Conservation (phyloP, 768 basidiomycete species). For the Cytidiella melzeri region DNA sequence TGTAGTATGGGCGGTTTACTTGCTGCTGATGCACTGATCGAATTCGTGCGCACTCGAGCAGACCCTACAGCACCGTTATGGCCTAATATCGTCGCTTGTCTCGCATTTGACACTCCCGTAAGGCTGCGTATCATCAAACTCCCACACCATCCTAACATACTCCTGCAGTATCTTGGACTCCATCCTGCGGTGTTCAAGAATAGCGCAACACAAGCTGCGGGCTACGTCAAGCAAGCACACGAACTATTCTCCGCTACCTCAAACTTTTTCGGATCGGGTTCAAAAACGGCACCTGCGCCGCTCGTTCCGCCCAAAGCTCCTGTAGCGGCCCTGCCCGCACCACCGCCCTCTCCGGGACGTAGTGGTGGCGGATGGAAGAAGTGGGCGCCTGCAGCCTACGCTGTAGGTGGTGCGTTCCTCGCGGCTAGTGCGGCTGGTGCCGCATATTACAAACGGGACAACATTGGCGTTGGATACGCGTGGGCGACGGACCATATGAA, state of each 20-base stretch:
- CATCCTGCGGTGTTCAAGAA: constrained; percentile 86
- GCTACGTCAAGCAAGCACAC: constrained; percentile 61
- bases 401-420: constrained; percentile 65
- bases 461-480: constrained; percentile 59
- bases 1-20: constrained; percentile 89
- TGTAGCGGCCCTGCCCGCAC: constrained; percentile 26
- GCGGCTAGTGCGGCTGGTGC: constrained; percentile 83
- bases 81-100: constrained; percentile 81
- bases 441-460: constrained; percentile 77
- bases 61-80: constrained; percentile 66
- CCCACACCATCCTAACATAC: neutral
- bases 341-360: constrained; percentile 16
- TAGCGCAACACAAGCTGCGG: constrained; percentile 65
- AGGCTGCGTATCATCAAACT: constrained; percentile 18
- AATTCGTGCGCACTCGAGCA: constrained; percentile 62
- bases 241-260: constrained; percentile 51
- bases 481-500: constrained; percentile 89
- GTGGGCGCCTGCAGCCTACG: constrained; percentile 67
- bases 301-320: constrained; percentile 14
- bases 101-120: constrained; percentile 91
- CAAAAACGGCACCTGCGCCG: constrained; percentile 21
- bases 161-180: constrained; percentile 72
- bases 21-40: constrained; percentile 75
- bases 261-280: constrained; percentile 32
- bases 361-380: constrained; percentile 39